Evolutionary conservation across 2,329 filamentous ascomycete species (phyloP).

Genomic region (Byssothecium circinans): DNA sequence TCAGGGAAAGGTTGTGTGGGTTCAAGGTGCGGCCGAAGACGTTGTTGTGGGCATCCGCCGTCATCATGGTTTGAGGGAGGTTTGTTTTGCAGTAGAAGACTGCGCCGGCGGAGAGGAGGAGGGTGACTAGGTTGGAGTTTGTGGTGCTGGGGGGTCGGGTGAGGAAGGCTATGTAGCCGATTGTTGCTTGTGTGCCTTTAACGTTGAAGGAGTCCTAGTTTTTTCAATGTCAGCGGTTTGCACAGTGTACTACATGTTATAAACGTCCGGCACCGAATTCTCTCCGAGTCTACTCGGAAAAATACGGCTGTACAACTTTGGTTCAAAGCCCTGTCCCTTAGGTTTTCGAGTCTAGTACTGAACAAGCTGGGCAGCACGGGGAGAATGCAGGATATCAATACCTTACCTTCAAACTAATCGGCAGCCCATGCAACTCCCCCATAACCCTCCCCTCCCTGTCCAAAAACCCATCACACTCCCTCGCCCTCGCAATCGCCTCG

Average conservation of each 20-base stretch:
- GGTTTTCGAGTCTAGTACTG: too few species aligned
- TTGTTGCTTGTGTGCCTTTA: slow-evolving; percentile 58
- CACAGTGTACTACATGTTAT: neutral
- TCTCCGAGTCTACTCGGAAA: too few species aligned
- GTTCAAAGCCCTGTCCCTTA: too few species aligned
- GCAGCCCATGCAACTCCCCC: slow-evolving; percentile 57
- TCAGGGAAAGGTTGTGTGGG: slow-evolving; percentile 62
- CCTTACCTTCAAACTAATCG: slow-evolving; percentile 55
- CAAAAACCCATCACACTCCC: slow-evolving; percentile 43
- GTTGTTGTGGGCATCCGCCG: slow-evolving; percentile 60
- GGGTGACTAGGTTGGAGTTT: slow-evolving; percentile 41
- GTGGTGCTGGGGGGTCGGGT: slow-evolving; percentile 30
- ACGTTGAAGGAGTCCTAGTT: slow-evolving; percentile 62
- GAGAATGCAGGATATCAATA: neutral
- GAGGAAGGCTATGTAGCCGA: slow-evolving; percentile 58
- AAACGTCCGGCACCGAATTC: too few species aligned
- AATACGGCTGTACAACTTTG: too few species aligned
- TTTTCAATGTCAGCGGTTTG: neutral
- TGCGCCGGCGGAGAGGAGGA: slow-evolving; percentile 47
- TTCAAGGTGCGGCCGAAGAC: slow-evolving; percentile 65
- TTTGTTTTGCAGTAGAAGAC: slow-evolving; percentile 59
- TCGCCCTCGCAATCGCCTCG: slow-evolving; percentile 40
- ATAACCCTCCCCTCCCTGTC: slow-evolving; percentile 45
- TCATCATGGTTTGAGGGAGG: slow-evolving; percentile 53
- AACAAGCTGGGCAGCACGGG: too few species aligned